A percentile compares a stretch with the other conserved stretches of the same genome.
phyloP scores from a whole-genome alignment of 345 rosid species.

The Citrus australasica region DNA sequence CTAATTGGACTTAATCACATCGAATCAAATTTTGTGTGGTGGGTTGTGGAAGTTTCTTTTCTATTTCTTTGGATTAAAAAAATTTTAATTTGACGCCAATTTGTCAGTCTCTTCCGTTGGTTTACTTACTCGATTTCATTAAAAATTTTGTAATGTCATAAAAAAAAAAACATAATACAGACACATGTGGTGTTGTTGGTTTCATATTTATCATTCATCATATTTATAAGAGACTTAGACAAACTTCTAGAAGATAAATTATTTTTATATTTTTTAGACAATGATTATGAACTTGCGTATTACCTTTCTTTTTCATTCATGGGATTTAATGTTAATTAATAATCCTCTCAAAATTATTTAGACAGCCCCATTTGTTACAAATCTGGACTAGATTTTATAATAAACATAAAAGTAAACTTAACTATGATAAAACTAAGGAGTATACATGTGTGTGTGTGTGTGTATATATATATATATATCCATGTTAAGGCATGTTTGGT shows the following conservation, averaged over 20 bases:
- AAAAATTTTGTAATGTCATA: no score
- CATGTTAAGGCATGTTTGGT: conserved; percentile 8
- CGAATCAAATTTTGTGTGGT: background rate
- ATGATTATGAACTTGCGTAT: background rate
- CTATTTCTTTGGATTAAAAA: background rate
- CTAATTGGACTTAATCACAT: background rate
- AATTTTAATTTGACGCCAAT: background rate
- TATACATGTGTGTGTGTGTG: background rate
- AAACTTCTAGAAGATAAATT: background rate
- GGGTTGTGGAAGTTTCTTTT: background rate
- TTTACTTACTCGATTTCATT: background rate
- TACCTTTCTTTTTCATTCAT: conserved; percentile 21
- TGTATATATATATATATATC: background rate
- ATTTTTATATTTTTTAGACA: background rate
- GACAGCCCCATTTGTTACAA: background rate
- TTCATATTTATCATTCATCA: background rate
- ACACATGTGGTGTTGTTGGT: conserved; percentile 9
- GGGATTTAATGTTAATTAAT: background rate
- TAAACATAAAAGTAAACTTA: background rate
- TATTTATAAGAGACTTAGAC: background rate
- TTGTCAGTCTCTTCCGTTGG: background rate
- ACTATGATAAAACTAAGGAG: background rate
- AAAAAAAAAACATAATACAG: background rate
- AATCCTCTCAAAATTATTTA: background rate
- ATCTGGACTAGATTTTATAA: background rate